Base-by-base conservation (phyloP, 805 yeast species). In the Candida tibetensis region DNA sequence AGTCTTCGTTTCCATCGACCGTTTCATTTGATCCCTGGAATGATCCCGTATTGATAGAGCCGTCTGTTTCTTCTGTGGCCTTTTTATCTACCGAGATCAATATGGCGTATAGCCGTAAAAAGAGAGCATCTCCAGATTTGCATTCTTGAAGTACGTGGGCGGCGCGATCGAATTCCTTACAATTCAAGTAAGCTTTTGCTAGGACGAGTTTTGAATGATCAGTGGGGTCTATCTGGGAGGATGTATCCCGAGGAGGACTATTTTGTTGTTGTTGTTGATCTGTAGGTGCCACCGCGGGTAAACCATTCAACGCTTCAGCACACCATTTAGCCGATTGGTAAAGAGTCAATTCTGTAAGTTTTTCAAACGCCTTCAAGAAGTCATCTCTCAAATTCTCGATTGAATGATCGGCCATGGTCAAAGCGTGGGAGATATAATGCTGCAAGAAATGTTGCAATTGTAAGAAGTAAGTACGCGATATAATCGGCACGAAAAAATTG, bases 121-220 rank as follows among this genome's bases (percentile, higher is more conserved):
- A 93, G 22, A 61, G 32, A 3, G 81, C 76, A 35, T 72, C 69
- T 0, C 80, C 67, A 35, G 79, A 69, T 15, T 49, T 55, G 35
- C 82, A 77, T 12, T 70, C 69, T 39, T 69, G 69, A 40, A 93
- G 63, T 10, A 71, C 71, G 48, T 70, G 66, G 4, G 84, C 78
- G 40, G 90, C 85, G 18, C 98, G 64, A 40, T 82, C 91, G 55
- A 82, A 91, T 60, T 93, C 98, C 50, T 84, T 81, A 52, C 87
- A 79, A 51, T 79, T 83, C 66, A 91, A 87, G 53, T 85, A 81
- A 0, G 85, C 58, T 37, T 79, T 77, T 1, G 91, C 96, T 18
- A 87, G 64, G 12, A 76, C 46, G 18, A 84, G 62, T 41, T 64
- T 62, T 40, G 75, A 72, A 32, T 57, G 61, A 40, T 69, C 73